Base-by-base conservation (phyloP, 116 monocot species). In the Dioscorea cayenensis region DNA sequence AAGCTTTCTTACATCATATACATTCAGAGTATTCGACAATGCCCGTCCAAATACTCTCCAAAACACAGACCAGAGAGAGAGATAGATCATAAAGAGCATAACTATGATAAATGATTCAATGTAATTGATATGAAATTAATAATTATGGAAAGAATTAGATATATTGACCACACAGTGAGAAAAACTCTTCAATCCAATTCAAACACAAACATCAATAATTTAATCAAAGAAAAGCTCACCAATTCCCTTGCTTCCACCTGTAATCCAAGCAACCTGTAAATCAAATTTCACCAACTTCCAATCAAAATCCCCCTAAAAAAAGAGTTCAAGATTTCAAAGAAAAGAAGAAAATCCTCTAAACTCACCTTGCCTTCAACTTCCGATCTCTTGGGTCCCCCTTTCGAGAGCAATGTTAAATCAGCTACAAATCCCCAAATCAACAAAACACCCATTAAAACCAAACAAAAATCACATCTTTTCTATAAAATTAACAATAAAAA, bases 361-460 rank as follows among this genome's bases (percentile, higher is more conserved):
- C 49, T 68, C 49, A 68, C 67, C 48, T 68, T 68, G 38, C 67
- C 67, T 50, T 68, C 43, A 22, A 68, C 49, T 21, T 68, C 67
- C 49, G 32, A 16, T 29, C 67, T 37, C 67, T 68, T 68, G 11
- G 67, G 48, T 36, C 7, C 17, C n/a, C 48, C 25, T 68, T 68
- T 68, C 0, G n/a, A 68, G 18, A 43, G 11, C 48, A 68, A n/a
- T 3, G 67, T 68, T 7, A 68, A 10, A 48, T 68, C 67, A 17
- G 35, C 67, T 68, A 19, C 65, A 68, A 68, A 37, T 28, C 32
- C 32, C 1, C 66, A 66, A 32, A 38, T 38, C n/a, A 66, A 36
- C 5, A 38, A 38, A 17, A 27, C 28, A 66, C 28, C 27, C 18
- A 32, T 13, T 32, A 27, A n/a, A 32, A 32, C 2, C 36, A 66